Base-by-base conservation (phyloP, 2,329 filamentous ascomycete genomes). In the Pyrenochaeta sp. region DNA sequence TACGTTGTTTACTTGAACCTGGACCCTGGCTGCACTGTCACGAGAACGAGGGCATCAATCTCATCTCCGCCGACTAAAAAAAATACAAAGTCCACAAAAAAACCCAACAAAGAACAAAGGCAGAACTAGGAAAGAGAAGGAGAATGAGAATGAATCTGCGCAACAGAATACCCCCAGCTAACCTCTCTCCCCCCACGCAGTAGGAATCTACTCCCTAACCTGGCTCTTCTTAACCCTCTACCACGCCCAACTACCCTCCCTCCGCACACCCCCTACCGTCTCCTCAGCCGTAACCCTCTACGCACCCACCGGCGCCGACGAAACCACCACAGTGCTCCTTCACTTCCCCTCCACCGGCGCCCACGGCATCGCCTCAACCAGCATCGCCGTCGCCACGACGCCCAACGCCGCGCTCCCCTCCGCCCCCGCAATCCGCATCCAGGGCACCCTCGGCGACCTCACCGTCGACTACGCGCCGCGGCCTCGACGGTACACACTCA, bases 181-280 rank as follows among this genome's bases (percentile, higher is more conserved):
- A n/a, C n/a, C n/a, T n/a, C n/a, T n/a, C n/a, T n/a, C n/a, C n/a
- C n/a, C n/a, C n/a, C n/a, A n/a, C 11, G 19, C 13, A 30, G 27
- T 96, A 39, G 91, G 91, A 44, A 87, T 96, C 69, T 96, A 96
- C 75, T 83, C 88, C 32, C 73, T 96, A 49, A 95, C 90, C 18
- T 96, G 90, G 91, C 81, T 93, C 6, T 94, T 93, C 79, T 88
- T 94, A 73, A 86, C 86, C 28, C 79, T 96, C 23, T 96, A 95
- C 72, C 88, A 90, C 67, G 82, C 87, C 4, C 86, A 91, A 61
- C 78, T 84, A 2, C 77, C 63, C 13, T 64, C 73, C 3, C 66
- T 80, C 39, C 87, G 88, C 58, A 81, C 87, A 68, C 63, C 78
- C 1, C 90, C 90, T 1, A 77, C 74, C n/a, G 85, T 93, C 2